Conservation (phyloP, 495 filamentous ascomycete species). For the Viridothelium virens region DNA sequence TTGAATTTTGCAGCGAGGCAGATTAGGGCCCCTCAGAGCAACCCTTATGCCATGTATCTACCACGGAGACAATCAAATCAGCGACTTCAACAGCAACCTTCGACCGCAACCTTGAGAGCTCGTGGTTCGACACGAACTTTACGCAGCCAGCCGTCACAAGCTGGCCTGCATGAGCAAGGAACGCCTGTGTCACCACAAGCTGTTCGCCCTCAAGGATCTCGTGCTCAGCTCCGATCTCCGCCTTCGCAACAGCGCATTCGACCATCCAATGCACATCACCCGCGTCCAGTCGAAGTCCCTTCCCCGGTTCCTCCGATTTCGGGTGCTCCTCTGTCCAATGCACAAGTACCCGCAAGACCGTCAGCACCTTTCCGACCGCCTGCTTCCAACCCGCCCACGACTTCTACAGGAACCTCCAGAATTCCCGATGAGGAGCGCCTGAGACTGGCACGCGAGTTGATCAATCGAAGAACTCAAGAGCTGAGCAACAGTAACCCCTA, state of each 20-base stretch:
- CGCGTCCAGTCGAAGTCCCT: neutral
- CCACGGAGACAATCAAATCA: constrained; percentile 25
- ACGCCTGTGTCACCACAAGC: constrained; percentile 14
- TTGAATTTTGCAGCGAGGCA: constrained; percentile 23
- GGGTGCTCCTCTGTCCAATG: neutral
- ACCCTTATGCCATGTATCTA: constrained; percentile 25
- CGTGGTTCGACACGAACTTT: constrained; percentile 19
- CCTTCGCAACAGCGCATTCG: constrained; percentile 22
- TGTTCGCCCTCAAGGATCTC: constrained; percentile 22
- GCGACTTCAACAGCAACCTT: constrained; percentile 28
- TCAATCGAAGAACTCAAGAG: neutral
- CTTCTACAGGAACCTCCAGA: neutral
- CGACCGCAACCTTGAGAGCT: constrained; percentile 27
- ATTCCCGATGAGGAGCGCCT: neutral
- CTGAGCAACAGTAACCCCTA: neutral
- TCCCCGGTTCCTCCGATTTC: neutral
- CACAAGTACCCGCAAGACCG: neutral
- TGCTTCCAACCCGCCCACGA: neutral
- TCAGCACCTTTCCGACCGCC: neutral
- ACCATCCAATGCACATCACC: neutral
- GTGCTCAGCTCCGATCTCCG: constrained; percentile 24
- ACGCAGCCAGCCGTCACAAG: constrained; percentile 19
- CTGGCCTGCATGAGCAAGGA: constrained; percentile 19
- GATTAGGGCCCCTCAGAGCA: constrained; percentile 18
- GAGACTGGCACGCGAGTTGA: constrained; percentile 1